Base-by-base conservation (phyloP, 2,329 filamentous ascomycete species). In the Rhinocladiella mackenziei region DNA sequence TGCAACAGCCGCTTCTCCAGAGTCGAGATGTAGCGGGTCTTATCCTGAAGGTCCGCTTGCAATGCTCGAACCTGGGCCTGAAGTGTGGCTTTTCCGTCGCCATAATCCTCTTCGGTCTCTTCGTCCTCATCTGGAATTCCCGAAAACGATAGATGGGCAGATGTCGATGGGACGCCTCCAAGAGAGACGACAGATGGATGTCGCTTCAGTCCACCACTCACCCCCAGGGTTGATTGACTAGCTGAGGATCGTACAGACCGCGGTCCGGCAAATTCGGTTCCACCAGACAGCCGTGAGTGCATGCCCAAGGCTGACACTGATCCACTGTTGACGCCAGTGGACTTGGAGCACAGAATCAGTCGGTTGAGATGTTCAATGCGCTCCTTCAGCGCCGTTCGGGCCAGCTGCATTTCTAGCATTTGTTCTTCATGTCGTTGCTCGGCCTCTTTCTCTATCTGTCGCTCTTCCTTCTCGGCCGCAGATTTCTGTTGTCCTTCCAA, bases 331-430 rank as follows among this genome's bases (percentile, higher is more conserved):
- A 98, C 92, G 4, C 92, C 92, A 4, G 87, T 85, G 4, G 91
- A 97, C 63, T 96, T 96, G 11, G 91, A 97, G 63, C 88, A 94
- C 48, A 98, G 71, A 53, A 98, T 97, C 37, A 98, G 73, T 35
- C 91, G 83, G 66, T 97, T 98, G 34, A 98, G 74, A 65, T 98
- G 92, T 62, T 96, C 89, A 58, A 98, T 98, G 20, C 92, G 83
- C 70, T 98, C 92, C 65, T 97, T 98, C 42, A 98, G 71, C 0
- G 92, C 92, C 1, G 92, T 98, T 30, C 92, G 81, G 22, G 92
- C 92, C 34, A 98, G 77, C 63, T 98, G 92, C 86, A 98, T 97
- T 66, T 98, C 92, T 42, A 98, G 75, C 77, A 98, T 91, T 65
- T 98, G 92, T 69, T 97, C 92, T 62, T 96, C 89, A 56, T 96